These are phyloP conservation scores for Salix arbutifolia DNA, from an alignment of 345 rosid species.

Conservation along the genomic window DNA sequence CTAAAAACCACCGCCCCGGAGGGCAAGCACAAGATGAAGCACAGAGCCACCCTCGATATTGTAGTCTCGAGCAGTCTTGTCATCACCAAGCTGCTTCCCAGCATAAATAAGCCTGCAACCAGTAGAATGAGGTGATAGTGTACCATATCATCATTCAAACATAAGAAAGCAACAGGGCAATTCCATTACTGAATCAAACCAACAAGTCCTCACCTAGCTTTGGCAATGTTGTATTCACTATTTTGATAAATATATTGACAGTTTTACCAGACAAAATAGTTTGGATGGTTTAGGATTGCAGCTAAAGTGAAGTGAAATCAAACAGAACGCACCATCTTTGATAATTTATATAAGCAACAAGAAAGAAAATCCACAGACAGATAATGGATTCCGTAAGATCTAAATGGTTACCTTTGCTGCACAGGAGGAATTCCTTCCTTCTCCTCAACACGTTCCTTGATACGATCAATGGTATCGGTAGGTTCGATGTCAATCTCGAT, in stretches of 20 bases:
- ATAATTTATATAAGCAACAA: neutral
- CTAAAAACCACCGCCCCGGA: conserved; percentile 63
- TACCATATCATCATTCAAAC: neutral
- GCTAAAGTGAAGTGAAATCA: neutral
- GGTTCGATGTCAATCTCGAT: conserved; percentile 98
- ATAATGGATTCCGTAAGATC: neutral
- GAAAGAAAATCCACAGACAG: neutral
- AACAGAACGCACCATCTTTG: neutral
- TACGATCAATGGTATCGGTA: conserved; percentile 86
- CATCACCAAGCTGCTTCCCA: conserved; percentile 95
- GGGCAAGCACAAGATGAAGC: conserved; percentile 95
- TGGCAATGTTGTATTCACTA: neutral
- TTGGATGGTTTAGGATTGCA: neutral
- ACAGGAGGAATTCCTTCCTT: conserved; percentile 98
- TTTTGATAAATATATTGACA: neutral
- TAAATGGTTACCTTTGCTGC: conserved; percentile 63
- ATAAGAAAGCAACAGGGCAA: neutral
- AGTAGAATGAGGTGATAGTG: neutral
- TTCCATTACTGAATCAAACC: neutral
- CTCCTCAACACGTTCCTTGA: conserved; percentile 95
- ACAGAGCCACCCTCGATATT: conserved; percentile 97
- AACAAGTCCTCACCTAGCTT: neutral
- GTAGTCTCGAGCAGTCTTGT: conserved; percentile 86
- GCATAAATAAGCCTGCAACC: conserved; percentile 67
- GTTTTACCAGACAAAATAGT: neutral